phyloP scores from a whole-genome alignment of 1,284 basidiomycete genomes.

The Ceratorhiza oryzae-sativae region DNA sequence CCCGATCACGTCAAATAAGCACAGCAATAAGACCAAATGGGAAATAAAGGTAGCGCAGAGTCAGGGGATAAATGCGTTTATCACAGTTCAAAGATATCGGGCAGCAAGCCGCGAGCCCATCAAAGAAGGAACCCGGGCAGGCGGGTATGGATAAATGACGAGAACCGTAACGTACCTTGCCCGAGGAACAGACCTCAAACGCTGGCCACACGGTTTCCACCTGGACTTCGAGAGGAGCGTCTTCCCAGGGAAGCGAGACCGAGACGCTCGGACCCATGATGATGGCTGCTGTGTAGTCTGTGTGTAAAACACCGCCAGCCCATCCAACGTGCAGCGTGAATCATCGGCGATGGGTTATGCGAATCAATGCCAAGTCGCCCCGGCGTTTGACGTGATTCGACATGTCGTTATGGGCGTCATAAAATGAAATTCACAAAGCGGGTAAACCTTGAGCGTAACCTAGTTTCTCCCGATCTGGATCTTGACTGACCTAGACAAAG shows the following conservation, averaged over 20 bases:
- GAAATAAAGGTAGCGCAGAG: not conserved
- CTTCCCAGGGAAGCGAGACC: slow-evolving; percentile 34
- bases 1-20: not conserved
- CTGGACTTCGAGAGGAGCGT: slow-evolving; percentile 7
- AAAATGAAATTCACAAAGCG: too few species aligned
- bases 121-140: too few species aligned
- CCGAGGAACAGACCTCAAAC: not conserved
- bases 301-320: not conserved
- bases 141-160: too few species aligned
- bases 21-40: not conserved
- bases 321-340: not conserved
- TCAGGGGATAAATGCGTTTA: too few species aligned
- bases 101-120: too few species aligned
- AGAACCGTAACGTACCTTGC: slow-evolving; percentile 23
- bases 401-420: not conserved
- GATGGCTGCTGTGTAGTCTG: slow-evolving; percentile 32
- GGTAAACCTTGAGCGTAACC: too few species aligned
- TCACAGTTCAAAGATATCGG: too few species aligned
- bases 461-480: too few species aligned
- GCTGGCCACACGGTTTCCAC: slow-evolving; percentile 28
- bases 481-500: slow-evolving; percentile 22
- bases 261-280: slow-evolving; percentile 15
- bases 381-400: not conserved
- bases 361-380: not conserved
- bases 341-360: too few species aligned